These are phyloP conservation scores for Debaryomycetaceae sp. DNA, from an alignment of 1,139 yeast species.

Conservation along the genomic window DNA sequence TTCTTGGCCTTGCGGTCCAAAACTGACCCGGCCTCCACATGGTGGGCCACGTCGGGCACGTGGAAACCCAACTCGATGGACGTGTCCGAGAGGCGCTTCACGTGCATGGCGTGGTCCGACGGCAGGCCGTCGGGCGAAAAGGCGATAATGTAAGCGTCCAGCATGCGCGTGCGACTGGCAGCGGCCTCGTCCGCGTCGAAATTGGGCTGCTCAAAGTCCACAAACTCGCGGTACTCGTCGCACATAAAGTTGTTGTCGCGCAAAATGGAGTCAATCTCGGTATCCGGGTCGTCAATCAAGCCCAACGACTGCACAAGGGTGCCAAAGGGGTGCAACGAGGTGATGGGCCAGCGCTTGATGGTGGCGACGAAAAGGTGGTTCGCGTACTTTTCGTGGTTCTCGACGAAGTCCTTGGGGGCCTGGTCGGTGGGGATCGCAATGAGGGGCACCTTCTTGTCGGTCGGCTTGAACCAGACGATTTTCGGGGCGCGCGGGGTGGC, in stretches of 20 bases:
- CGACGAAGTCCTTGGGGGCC: constrained; percentile 92
- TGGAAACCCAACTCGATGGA: constrained; percentile 72
- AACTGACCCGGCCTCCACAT: constrained; percentile 57
- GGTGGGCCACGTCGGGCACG: constrained; percentile 67
- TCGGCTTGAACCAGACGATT: constrained; percentile 98
- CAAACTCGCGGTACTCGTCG: constrained; percentile 55
- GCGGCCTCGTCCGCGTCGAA: constrained; percentile 16
- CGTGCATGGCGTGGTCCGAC: constrained; percentile 74
- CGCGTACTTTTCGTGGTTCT: constrained; percentile 74
- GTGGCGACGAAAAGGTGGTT: constrained; percentile 86
- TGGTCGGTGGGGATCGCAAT: constrained; percentile 98
- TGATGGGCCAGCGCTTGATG: constrained; percentile 97
- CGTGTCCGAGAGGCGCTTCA: constrained; percentile 46
- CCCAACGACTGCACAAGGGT: constrained; percentile 85
- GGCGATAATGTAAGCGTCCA: constrained; percentile 56
- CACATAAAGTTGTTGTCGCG: constrained; percentile 89
- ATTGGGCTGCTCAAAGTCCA: constrained; percentile 26
- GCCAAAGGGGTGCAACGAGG: constrained; percentile 96
- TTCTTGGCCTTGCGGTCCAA: constrained; percentile 86
- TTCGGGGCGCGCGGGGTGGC: constrained; percentile 62
- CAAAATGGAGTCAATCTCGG: constrained; percentile 81
- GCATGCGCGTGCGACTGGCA: constrained; percentile 27
- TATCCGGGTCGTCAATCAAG: constrained; percentile 59
- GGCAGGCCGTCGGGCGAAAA: constrained; percentile 49
- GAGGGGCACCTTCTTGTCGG: constrained; percentile 92